Evolutionary conservation across 2,329 filamentous ascomycete species (phyloP).

Genomic region (Dothistroma septosporum): DNA sequence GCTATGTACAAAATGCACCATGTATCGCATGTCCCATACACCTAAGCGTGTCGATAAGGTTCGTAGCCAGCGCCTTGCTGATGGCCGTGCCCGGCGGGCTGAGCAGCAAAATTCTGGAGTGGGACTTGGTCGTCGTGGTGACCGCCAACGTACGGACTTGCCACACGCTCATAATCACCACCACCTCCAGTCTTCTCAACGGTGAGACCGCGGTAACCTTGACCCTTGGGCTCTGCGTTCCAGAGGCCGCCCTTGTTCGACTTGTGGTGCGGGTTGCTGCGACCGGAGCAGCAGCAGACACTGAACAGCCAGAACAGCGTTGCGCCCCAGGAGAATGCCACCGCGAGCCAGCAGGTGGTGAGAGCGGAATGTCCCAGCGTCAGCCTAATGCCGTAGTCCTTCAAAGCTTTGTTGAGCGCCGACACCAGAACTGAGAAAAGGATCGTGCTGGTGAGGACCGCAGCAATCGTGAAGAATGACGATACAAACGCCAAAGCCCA

Average conservation of each 20-base stretch:
- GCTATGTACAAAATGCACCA: conserved; percentile 1
- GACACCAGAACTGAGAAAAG: conserved; percentile 67
- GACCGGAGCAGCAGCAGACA: conserved; percentile 84
- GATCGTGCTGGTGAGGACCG: conserved; percentile 69
- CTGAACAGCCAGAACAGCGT: conserved; percentile 88
- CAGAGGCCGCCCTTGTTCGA: conserved; percentile 38
- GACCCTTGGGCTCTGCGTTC: conserved; percentile 30
- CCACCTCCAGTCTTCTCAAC: conserved; percentile 60
- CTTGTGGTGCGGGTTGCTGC: conserved; percentile 46
- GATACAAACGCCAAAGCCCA: conserved; percentile 65
- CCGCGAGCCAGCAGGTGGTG: conserved; percentile 71
- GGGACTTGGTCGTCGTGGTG: conserved; percentile 29
- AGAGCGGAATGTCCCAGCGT: conserved; percentile 67
- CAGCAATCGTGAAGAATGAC: conserved; percentile 57
- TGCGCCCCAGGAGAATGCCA: conserved; percentile 69
- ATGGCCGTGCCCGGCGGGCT: conserved; percentile 12
- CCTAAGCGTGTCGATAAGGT: conserved; percentile 37
- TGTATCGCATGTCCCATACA: conserved; percentile 12
- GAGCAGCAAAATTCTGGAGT: conserved; percentile 21
- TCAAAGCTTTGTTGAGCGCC: conserved; percentile 62
- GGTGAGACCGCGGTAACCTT: conserved; percentile 37
- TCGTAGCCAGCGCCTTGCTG: conserved; percentile 36
- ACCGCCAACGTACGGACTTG: conserved; percentile 38
- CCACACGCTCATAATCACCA: conserved; percentile 57
- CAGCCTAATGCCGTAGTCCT: conserved; percentile 67